A percentile compares a stretch with the other conserved stretches of the same genome.
These are phyloP conservation scores for Papilionanthe hybrid DNA, from an alignment of 116 monocot species.

Conservation along the genomic window DNA sequence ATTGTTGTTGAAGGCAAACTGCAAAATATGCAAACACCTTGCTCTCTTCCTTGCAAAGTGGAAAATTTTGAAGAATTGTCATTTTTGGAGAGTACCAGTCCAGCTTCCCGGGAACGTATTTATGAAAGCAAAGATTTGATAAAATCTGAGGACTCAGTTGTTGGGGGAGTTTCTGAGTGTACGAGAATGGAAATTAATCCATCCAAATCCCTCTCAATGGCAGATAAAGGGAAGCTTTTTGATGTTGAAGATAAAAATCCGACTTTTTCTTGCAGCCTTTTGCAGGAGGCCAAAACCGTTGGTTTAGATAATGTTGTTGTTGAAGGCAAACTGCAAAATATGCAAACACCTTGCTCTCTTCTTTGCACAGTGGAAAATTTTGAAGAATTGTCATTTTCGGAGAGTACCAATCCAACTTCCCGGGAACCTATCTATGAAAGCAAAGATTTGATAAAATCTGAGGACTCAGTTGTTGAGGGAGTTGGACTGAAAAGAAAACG, in stretches of 20 bases:
- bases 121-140: not conserved
- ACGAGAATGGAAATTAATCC: not conserved
- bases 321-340: not conserved
- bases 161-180: not conserved
- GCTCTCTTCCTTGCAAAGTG: slow-evolving; percentile 5
- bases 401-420: not conserved
- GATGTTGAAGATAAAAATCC: not conserved
- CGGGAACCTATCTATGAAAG: not conserved
- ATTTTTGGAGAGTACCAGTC: not conserved
- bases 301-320: not conserved
- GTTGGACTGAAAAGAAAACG: not conserved
- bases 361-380: slow-evolving; percentile 3
- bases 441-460: not conserved
- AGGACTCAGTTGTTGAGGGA: not conserved
- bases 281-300: not conserved
- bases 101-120: not conserved
- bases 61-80: not conserved
- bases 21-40: not conserved
- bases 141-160: not conserved
- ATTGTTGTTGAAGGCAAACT: not conserved
- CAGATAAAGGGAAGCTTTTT: not conserved
- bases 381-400: not conserved
- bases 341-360: not conserved
- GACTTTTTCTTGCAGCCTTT: not conserved
- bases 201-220: not conserved